A percentile compares a stretch with the other conserved stretches of the same genome.
These are phyloP conservation scores for Kluyveromyces marxianus DNA, from an alignment of 1,139 yeast genomes.

Conservation along the genomic window DNA sequence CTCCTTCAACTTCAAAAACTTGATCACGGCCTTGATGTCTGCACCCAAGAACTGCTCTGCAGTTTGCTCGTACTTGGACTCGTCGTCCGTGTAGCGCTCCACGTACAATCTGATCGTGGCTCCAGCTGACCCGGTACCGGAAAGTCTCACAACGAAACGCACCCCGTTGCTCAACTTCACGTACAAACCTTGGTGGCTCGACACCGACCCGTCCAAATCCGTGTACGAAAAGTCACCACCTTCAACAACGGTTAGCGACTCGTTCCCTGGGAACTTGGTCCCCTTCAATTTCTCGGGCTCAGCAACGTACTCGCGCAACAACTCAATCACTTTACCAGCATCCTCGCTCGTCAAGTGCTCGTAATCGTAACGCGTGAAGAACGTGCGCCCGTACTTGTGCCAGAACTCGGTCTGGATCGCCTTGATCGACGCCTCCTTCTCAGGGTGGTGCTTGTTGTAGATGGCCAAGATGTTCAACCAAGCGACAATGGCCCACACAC, in stretches of 20 bases:
- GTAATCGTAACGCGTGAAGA: slow-evolving; percentile 91
- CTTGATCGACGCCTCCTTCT: slow-evolving; percentile 59
- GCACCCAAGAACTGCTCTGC: slow-evolving; percentile 66
- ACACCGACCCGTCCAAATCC: slow-evolving; percentile 88
- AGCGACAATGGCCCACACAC: slow-evolving; percentile 94
- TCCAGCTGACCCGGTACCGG: slow-evolving; percentile 98
- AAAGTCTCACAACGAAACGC: slow-evolving; percentile 81
- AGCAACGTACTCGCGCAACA: slow-evolving; percentile 44
- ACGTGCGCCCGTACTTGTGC: slow-evolving; percentile 93
- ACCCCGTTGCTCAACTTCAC: slow-evolving; percentile 77
- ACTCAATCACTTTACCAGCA: slow-evolving; percentile 61
- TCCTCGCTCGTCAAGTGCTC: slow-evolving; percentile 75
- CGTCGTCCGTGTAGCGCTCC: slow-evolving; percentile 71
- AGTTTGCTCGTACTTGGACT: slow-evolving; percentile 38
- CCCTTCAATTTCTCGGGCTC: slow-evolving; percentile 38
- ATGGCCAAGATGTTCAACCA: slow-evolving; percentile 95
- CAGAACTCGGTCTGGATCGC: slow-evolving; percentile 82
- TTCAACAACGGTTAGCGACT: slow-evolving; percentile 50
- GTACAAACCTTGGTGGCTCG: slow-evolving; percentile 85
- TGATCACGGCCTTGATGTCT: slow-evolving; percentile 57
- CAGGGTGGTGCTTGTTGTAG: slow-evolving; percentile 49
- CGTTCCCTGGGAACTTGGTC: slow-evolving; percentile 33
- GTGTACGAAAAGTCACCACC: slow-evolving; percentile 90
- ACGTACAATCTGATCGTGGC: slow-evolving; percentile 92
- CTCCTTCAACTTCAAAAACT: slow-evolving; percentile 64